Conservation (phyloP, 805 yeast species). For the Sugiyamaella mastotermitis region DNA sequence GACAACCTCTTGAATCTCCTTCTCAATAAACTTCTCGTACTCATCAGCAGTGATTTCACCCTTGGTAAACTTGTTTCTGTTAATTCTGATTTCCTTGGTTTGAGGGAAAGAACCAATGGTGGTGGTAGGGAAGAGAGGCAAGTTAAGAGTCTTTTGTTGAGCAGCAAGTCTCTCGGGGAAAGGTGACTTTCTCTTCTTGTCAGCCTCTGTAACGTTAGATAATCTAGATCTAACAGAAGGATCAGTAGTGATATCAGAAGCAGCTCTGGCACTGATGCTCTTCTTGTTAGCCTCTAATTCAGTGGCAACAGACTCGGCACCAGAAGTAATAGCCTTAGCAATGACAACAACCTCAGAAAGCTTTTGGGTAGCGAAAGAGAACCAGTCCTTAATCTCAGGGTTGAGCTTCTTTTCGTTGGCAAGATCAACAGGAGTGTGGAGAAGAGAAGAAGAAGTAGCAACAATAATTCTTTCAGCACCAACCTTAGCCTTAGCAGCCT, state of each 20-base stretch:
- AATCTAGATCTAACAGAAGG: slow-evolving; percentile 84
- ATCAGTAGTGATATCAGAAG: slow-evolving; percentile 87
- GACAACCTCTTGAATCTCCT: slow-evolving; percentile 92
- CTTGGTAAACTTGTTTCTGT: slow-evolving; percentile 97
- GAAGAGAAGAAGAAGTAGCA: slow-evolving; percentile 92
- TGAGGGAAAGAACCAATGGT: slow-evolving; percentile 99
- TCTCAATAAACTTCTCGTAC: slow-evolving; percentile 93
- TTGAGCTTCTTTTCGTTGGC: slow-evolving; percentile 86
- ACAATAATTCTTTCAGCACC: slow-evolving; percentile 71
- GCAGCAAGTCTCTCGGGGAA: slow-evolving; percentile 83
- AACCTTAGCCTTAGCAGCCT: slow-evolving; percentile 75
- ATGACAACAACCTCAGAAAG: slow-evolving; percentile 83
- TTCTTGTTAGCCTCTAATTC: slow-evolving; percentile 80
- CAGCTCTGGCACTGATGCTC: slow-evolving; percentile 77
- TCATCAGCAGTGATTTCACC: slow-evolving; percentile 93
- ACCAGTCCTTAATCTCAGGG: slow-evolving; percentile 92
- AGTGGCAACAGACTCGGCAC: slow-evolving; percentile 60
- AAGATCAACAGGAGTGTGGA: slow-evolving; percentile 98
- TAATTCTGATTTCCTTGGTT: slow-evolving; percentile 97
- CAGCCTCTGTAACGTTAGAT: slow-evolving; percentile 55
- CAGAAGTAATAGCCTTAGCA: slow-evolving; percentile 79
- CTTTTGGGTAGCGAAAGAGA: slow-evolving; percentile 98
- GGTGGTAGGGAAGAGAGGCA: slow-evolving; percentile 99
- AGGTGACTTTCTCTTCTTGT: slow-evolving; percentile 75
- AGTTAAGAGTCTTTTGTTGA: slow-evolving; percentile 81